These are phyloP conservation scores for Fonsecaea pugnacius DNA, from an alignment of 2,329 filamentous ascomycete genomes.

Conservation along the genomic window DNA sequence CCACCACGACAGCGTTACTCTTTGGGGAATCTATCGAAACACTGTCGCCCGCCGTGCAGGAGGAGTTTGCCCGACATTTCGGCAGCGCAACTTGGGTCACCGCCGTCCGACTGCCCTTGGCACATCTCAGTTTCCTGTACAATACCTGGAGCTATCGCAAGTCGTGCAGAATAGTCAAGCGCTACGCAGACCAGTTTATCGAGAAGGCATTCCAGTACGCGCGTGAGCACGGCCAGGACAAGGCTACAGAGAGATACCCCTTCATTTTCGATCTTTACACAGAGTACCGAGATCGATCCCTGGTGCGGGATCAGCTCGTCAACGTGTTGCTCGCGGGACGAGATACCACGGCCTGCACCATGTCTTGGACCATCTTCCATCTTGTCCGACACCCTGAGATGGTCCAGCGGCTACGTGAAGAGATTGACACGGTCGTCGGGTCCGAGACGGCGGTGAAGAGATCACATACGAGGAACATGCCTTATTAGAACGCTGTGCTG, in stretches of 20 bases:
- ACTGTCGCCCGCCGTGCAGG: slow-evolving; percentile 35
- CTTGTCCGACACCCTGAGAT: slow-evolving; percentile 52
- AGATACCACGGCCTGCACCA: slow-evolving; percentile 39
- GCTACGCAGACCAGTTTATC: slow-evolving; percentile 20
- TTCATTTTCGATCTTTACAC: slow-evolving; percentile 23
- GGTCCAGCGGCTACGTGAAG: slow-evolving; percentile 45
- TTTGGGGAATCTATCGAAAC: slow-evolving; percentile 36
- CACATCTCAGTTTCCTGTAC: slow-evolving; percentile 11
- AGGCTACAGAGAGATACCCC: slow-evolving; percentile 10
- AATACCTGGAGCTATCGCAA: slow-evolving; percentile 9
- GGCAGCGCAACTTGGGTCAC: slow-evolving; percentile 12
- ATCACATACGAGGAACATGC: slow-evolving; percentile 44
- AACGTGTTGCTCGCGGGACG: slow-evolving; percentile 35
- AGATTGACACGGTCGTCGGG: slow-evolving; percentile 28
- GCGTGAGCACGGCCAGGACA: not conserved
- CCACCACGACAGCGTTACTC: slow-evolving; percentile 50
- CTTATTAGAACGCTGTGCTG: slow-evolving; percentile 56
- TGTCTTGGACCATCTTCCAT: slow-evolving; percentile 42
- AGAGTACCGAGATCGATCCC: slow-evolving; percentile 3
- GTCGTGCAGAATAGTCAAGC: slow-evolving; percentile 14
- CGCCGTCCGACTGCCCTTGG: slow-evolving; percentile 7
- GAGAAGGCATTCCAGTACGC: slow-evolving; percentile 14
- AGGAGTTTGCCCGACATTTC: slow-evolving; percentile 10
- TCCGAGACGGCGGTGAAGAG: slow-evolving; percentile 19
- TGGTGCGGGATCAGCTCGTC: slow-evolving; percentile 26